Base-by-base conservation (phyloP, 768 basidiomycete species). In the Lactarius trivialis region DNA sequence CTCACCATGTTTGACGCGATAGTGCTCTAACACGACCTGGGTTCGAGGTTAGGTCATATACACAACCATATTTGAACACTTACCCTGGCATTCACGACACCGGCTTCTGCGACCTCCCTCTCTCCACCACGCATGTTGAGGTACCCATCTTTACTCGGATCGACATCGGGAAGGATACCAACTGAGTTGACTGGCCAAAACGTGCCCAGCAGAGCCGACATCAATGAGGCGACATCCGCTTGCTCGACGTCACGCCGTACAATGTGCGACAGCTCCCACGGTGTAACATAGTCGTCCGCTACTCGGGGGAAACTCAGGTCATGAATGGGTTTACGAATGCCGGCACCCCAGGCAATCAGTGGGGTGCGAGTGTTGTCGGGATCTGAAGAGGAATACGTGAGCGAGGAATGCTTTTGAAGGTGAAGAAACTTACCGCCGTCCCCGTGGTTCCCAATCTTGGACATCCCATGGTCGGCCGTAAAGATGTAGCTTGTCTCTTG, bases 381-480 rank as follows among this genome's bases (percentile, higher is more conserved):
- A 68, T 93, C 89, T 91, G 61, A 14, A 53, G 32, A 45, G 48
- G 33, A 30, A n/a, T 26, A 53, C 37, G 61, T 58, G 51, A 28
- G 49, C 24, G 54, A 43, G 19, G 49, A 53, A 55, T 57, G 32
- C 9, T 39, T 49, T 52, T 32, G 21, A n/a, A 48, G 55, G 54
- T 8, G 53, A 49, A 61, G 67, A 68, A 56, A 71, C 77, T 70
- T 69, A 88, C 89, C 85, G 39, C 92, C 92, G 64, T 94, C 92
- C 4, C 92, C 92, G 61, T 94, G 92, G 69, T 93, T 93, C 14
- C 92, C 92, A 58, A 91, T 87, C 34, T 78, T 81, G 4, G 88
- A 89, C 92, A 94, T 94, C 9, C 92, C 92, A 70, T 94, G 92
- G 71, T 94, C 92, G 0, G 92, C 89, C 2, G 89, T 93, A 71